Percentiles rank a stretch among this genome's conserved stretches.
Evolutionary conservation across 441 rosid species (phyloP).

Genomic region (Mallotus repandus): DNA sequence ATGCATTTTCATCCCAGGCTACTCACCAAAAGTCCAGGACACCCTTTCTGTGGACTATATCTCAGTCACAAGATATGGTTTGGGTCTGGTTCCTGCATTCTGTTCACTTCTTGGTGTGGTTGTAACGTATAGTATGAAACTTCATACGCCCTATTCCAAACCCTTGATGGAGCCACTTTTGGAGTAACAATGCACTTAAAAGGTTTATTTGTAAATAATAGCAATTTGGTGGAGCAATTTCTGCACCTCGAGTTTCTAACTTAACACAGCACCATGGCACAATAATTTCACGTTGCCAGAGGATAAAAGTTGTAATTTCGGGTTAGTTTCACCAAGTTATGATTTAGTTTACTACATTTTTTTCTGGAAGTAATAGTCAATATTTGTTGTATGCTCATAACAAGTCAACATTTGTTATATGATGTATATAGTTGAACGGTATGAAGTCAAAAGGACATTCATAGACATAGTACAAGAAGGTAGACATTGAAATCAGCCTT

Average conservation of each 20-base stretch:
- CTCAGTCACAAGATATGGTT: constrained; percentile 82
- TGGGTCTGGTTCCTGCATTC: constrained; percentile 85
- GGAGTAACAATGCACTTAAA: constrained; percentile 33
- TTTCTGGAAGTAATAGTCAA: not conserved
- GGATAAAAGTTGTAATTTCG: not conserved
- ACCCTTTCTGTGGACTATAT: constrained; percentile 27
- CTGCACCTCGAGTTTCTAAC: not conserved
- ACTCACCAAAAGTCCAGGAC: constrained; percentile 39
- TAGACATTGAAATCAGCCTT: too few species aligned
- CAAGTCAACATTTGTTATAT: not conserved
- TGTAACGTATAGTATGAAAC: constrained; percentile 73
- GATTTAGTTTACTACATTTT: not conserved
- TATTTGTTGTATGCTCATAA: not conserved
- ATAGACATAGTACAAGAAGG: too few species aligned
- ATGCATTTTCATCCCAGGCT: constrained; percentile 36
- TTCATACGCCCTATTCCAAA: constrained; percentile 43
- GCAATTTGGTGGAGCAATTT: too few species aligned
- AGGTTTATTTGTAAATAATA: not conserved
- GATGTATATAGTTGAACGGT: not conserved
- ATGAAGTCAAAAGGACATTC: too few species aligned
- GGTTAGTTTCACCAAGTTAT: too few species aligned
- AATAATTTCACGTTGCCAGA: not conserved
- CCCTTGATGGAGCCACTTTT: constrained; percentile 57
- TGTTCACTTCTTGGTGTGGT: constrained; percentile 70
- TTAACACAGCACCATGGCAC: not conserved